Evolutionary conservation across 495 filamentous ascomycete genomes (phyloP).

Genomic region (Neurospora sp.): DNA sequence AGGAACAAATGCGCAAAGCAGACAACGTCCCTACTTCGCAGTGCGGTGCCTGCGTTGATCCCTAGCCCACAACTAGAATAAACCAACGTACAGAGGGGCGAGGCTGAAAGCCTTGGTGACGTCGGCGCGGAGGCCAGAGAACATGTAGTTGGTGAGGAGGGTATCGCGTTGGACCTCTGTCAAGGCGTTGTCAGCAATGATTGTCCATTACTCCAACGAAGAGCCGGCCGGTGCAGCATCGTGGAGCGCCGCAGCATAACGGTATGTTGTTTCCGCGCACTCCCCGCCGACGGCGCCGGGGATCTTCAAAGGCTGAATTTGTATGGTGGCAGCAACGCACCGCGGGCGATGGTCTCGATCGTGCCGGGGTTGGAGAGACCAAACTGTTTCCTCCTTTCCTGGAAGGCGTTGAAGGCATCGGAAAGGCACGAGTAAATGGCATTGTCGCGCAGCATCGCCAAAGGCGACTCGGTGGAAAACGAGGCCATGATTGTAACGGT

Average conservation of each 20-base stretch:
- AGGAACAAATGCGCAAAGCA: not conserved
- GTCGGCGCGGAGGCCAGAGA: constrained; percentile 88
- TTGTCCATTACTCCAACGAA: not conserved
- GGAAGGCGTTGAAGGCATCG: constrained; percentile 75
- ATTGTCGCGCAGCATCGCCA: constrained; percentile 64
- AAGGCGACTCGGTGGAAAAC: constrained; percentile 41
- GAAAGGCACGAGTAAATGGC: constrained; percentile 54
- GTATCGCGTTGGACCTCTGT: constrained; percentile 88
- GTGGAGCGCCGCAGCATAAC: not conserved
- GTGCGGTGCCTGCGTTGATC: not conserved
- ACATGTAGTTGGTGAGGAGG: constrained; percentile 88
- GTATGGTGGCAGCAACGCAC: constrained; percentile 11
- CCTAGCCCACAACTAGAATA: not conserved
- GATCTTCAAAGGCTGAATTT: not conserved
- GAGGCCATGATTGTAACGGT: constrained; percentile 30
- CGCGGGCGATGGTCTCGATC: constrained; percentile 75
- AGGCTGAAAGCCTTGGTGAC: constrained; percentile 91
- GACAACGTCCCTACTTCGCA: not conserved
- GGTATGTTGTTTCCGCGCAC: not conserved
- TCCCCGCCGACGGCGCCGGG: not conserved
- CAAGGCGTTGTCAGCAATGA: constrained; percentile 5
- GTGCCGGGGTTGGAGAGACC: constrained; percentile 87
- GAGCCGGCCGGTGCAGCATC: not conserved
- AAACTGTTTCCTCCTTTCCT: constrained; percentile 72
- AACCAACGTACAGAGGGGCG: constrained; percentile 49